Conservation (phyloP, 371 early-diverging fungal species). For the Catenaria anguillulae region DNA sequence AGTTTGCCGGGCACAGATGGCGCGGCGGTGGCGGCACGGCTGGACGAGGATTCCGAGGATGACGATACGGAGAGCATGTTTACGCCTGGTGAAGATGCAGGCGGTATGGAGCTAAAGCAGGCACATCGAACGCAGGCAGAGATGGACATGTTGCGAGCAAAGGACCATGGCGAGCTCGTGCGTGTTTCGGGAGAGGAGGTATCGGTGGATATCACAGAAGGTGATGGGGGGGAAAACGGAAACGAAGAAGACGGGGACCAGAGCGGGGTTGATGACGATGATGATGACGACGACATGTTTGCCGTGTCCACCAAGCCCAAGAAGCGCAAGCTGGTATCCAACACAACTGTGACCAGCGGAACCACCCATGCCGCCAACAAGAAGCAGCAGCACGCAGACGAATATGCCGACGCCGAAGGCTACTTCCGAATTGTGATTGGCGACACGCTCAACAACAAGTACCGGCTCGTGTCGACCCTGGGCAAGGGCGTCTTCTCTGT, state of each 20-base stretch:
- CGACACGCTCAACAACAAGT: slow-evolving; percentile 71
- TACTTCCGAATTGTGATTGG: slow-evolving; percentile 85
- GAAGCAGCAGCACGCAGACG: slow-evolving; percentile 34
- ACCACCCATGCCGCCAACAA: neutral
- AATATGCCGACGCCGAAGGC: slow-evolving; percentile 92
- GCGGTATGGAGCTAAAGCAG: neutral
- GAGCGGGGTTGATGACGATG: slow-evolving; percentile 11
- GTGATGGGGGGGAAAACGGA: too few species aligned
- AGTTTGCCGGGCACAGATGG: neutral
- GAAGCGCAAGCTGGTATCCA: neutral
- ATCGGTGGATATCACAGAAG: too few species aligned
- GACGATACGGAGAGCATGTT: neutral
- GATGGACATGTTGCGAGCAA: slow-evolving; percentile 33
- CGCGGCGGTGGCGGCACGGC: neutral
- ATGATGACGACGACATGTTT: slow-evolving; percentile 59
- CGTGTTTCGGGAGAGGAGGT: slow-evolving; percentile 13
- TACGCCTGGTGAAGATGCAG: slow-evolving; percentile 14
- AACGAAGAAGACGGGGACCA: slow-evolving; percentile 12
- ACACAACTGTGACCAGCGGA: neutral
- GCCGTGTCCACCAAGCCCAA: slow-evolving; percentile 19
- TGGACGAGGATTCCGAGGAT: slow-evolving; percentile 22
- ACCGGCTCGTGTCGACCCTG: slow-evolving; percentile 61
- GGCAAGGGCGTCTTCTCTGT: slow-evolving; percentile 91
- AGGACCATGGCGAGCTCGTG: slow-evolving; percentile 31
- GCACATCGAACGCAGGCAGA: slow-evolving; percentile 20